Base-by-base conservation (phyloP, 176 grass and related monocot genomes). In the Microstegium vimineum region DNA sequence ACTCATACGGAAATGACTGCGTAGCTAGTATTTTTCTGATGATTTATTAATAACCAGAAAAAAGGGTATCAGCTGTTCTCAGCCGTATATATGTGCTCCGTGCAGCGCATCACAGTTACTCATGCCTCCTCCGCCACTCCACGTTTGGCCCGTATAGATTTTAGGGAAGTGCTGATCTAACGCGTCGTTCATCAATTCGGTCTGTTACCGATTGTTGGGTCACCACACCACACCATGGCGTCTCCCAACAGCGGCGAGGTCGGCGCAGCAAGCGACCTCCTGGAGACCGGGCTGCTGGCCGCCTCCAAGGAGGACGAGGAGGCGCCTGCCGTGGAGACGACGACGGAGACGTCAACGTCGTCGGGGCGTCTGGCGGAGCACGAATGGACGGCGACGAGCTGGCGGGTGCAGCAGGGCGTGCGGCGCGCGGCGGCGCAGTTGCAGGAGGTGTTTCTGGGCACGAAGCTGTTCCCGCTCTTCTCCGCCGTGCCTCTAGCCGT, bases 381-480 rank as follows among this genome's bases (percentile, higher is more conserved):
- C 11, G 23, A 12, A 34, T n/a, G 1, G 33, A 68, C 79, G 75
- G 35, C 80, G 36, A 12, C 85, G 40, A 28, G 10, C 22, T 65
- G 62, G 69, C 49, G 63, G 76, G 38, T 6, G 71, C 69, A 16
- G 43, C 31, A 22, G 62, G 37, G 26, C 32, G 36, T 36, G 52
- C 61, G 77, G 41, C 74, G 20, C 23, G 38, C n/a, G 56, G 64
- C 79, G 33, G 78, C 88, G 56, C 81, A 94, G 66, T 45, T 90
- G 56, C 73, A 73, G 49, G 88, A 88, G 78, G 85, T 94, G 47
- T 81, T 94, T 47, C 79, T 90, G 3, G 88, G 88, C n/a, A 88
- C 88, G 41, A 90, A 83, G 74, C 69, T 94, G 30, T 94, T 76
- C 83, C 91, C 91, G 45, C 91, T 94, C 74, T 94, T 90, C 79